Conservation (phyloP, 1,284 basidiomycete genomes). For the Ceratobasidium sp. region DNA sequence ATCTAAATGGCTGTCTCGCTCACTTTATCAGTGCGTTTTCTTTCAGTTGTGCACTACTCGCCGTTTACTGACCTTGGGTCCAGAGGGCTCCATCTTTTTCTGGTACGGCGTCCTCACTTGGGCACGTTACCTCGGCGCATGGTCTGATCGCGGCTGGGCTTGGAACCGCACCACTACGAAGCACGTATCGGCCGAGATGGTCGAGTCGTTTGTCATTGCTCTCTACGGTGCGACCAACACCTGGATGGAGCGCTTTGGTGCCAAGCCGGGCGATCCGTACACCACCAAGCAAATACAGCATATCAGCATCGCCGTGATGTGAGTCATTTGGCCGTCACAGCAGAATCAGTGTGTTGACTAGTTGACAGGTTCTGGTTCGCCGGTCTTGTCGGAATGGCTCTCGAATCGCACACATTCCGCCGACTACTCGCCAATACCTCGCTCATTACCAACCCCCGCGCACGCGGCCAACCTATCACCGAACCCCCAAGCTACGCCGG, state of each 20-base stretch:
- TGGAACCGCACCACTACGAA: conserved; percentile 80
- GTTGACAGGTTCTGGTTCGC: conserved; percentile 94
- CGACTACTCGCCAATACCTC: conserved; percentile 56
- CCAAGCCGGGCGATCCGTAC: conserved; percentile 81
- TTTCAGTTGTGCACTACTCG: conserved; percentile 32
- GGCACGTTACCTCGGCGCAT: conserved; percentile 90
- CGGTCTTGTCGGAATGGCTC: conserved; percentile 87
- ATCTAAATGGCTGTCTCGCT: conserved; percentile 85
- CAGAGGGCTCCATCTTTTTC: conserved; percentile 91
- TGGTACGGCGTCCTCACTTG: conserved; percentile 91
- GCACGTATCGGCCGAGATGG: conserved; percentile 78
- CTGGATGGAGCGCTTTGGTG: conserved; percentile 97
- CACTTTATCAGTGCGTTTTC: conserved; percentile 86
- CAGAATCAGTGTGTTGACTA: neutral
- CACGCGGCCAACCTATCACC: conserved; percentile 56
- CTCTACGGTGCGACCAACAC: conserved; percentile 91
- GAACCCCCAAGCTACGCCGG: conserved; percentile 79
- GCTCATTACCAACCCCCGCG: conserved; percentile 36
- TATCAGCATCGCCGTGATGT: conserved; percentile 86
- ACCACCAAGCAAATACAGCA: conserved; percentile 96
- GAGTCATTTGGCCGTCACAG: conserved; percentile 51
- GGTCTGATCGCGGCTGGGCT: conserved; percentile 91
- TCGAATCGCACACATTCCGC: conserved; percentile 82
- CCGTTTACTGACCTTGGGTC: conserved; percentile 6
- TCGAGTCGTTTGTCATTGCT: conserved; percentile 90